A percentile compares a stretch with the other conserved stretches of the same genome.
Evolutionary conservation across 345 rosid genomes (phyloP).

Genomic region (Punica granatum): DNA sequence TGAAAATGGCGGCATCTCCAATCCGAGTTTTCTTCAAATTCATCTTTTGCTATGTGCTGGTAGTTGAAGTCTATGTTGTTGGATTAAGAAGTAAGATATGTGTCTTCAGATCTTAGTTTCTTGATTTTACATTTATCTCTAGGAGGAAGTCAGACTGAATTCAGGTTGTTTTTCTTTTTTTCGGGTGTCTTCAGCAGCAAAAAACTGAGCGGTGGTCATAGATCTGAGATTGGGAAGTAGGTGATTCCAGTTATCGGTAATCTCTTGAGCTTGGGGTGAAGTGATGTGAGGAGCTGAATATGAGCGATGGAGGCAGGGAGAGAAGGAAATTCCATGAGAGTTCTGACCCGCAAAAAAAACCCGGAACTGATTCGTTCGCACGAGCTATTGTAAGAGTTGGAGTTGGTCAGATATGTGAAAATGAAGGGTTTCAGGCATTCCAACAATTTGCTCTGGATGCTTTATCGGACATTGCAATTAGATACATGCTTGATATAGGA

Average conservation of each 20-base stretch:
- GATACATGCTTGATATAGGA: slow-evolving; percentile 48
- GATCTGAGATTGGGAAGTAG: not conserved
- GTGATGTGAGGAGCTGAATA: slow-evolving; percentile 68
- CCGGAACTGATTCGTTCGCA: slow-evolving; percentile 37
- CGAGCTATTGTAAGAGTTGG: slow-evolving; percentile 51
- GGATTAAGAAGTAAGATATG: not conserved
- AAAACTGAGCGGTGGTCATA: not conserved
- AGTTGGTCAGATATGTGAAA: slow-evolving; percentile 68
- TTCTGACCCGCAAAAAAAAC: slow-evolving; percentile 28
- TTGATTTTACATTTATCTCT: too few relatives aligned
- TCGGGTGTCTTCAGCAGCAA: not conserved
- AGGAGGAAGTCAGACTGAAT: too few relatives aligned
- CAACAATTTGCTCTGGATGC: slow-evolving; percentile 73
- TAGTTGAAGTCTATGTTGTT: not conserved
- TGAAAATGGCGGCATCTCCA: not conserved
- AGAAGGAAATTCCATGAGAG: slow-evolving; percentile 36
- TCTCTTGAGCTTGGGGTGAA: slow-evolving; percentile 8
- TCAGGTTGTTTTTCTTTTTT: not conserved
- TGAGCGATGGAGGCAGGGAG: slow-evolving; percentile 82
- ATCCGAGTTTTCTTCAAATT: too few relatives aligned
- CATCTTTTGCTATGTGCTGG: not conserved
- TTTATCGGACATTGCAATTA: slow-evolving; percentile 45
- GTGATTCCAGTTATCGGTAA: not conserved
- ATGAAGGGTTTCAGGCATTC: slow-evolving; percentile 58
- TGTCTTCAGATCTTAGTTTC: not conserved